Evolutionary conservation across 2,329 filamentous ascomycete species (phyloP).

Genomic region (Exserohilum rostratum): DNA sequence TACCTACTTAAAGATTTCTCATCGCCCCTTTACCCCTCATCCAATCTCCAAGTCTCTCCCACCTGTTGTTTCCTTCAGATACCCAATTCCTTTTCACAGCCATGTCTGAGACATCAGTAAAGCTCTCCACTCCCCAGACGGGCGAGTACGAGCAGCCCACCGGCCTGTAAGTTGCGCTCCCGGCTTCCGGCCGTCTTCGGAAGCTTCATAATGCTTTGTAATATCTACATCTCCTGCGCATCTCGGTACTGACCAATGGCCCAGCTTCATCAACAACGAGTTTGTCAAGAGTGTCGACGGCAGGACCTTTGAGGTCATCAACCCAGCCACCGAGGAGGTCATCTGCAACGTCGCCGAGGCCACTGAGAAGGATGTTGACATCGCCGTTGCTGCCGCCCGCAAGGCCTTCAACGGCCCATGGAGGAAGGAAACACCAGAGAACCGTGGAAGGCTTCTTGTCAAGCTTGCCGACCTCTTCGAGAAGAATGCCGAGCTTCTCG

Average conservation of each 20-base stretch:
- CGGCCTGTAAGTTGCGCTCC: constrained; percentile 54
- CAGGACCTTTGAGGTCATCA: constrained; percentile 91
- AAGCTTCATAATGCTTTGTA: constrained; percentile 9
- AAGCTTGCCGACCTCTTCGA: constrained; percentile 83
- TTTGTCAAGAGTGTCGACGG: constrained; percentile 83
- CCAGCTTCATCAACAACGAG: constrained; percentile 90
- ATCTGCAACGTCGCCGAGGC: constrained; percentile 84
- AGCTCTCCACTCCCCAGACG: constrained; percentile 72
- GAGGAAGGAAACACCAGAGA: constrained; percentile 70
- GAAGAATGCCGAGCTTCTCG: constrained; percentile 76
- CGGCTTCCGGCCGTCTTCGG: constrained; percentile 7
- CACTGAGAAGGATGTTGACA: constrained; percentile 81
- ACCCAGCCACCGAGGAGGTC: constrained; percentile 82
- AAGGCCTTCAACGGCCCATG: constrained; percentile 81
- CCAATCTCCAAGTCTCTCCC: constrained; percentile 16
- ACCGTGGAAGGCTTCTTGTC: constrained; percentile 71
- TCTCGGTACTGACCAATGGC: constrained; percentile 22
- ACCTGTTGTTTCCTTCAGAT: constrained; percentile 30
- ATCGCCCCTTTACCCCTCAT: constrained; percentile 30
- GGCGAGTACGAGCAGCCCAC: constrained; percentile 63
- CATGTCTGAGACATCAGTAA: constrained; percentile 57
- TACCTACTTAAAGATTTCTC: constrained; percentile 43
- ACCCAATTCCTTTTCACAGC: constrained; percentile 35
- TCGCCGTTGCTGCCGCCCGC: constrained; percentile 84
- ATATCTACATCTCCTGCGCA: not conserved